A percentile compares a stretch with the other conserved stretches of the same genome.
Conservation (phyloP, 441 rosid species). For the Erysimum cheiri region DNA sequence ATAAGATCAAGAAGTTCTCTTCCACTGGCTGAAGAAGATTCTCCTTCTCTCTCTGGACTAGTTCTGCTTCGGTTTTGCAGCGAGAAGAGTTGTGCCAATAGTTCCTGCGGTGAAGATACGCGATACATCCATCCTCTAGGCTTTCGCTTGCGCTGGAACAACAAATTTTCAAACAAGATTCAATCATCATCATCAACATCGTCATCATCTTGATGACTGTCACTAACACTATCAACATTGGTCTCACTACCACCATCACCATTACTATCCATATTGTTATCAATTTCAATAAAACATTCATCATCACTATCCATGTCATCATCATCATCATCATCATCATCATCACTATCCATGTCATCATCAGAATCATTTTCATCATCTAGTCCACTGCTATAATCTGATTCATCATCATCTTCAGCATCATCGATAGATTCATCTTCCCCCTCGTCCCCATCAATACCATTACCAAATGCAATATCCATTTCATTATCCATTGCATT, state of each 20-base stretch:
- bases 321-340: background rate
- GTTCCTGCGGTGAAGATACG: conserved; percentile 60
- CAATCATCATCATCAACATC: conserved; percentile 31
- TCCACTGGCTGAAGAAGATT: conserved; percentile 47
- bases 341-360: conserved; percentile 15
- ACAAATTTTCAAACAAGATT: conserved; percentile 50
- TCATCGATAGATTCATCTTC: conserved; percentile 39
- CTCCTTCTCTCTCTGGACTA: conserved; percentile 48
- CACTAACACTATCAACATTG: conserved; percentile 18
- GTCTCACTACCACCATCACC: conserved; percentile 29
- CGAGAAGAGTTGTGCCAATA: conserved; percentile 70
- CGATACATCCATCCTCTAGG: conserved; percentile 64
- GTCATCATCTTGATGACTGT: conserved; percentile 14
- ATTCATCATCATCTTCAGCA: conserved; percentile 27
- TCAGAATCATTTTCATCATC: conserved; percentile 20
- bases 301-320: conserved; percentile 11
- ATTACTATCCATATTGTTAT: background rate
- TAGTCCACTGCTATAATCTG: conserved; percentile 9
- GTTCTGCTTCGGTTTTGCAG: conserved; percentile 49
- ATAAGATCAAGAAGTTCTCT: conserved; percentile 60
- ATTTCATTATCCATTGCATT: too few relatives aligned
- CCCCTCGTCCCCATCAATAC: conserved; percentile 11
- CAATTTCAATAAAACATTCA: too few relatives aligned
- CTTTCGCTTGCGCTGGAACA: conserved; percentile 67
- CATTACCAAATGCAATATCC: background rate